A percentile compares a stretch with the other conserved stretches of the same genome.
These are phyloP conservation scores for Botryobasidium botryosum DNA, from an alignment of 768 basidiomycete genomes.

Conservation along the genomic window DNA sequence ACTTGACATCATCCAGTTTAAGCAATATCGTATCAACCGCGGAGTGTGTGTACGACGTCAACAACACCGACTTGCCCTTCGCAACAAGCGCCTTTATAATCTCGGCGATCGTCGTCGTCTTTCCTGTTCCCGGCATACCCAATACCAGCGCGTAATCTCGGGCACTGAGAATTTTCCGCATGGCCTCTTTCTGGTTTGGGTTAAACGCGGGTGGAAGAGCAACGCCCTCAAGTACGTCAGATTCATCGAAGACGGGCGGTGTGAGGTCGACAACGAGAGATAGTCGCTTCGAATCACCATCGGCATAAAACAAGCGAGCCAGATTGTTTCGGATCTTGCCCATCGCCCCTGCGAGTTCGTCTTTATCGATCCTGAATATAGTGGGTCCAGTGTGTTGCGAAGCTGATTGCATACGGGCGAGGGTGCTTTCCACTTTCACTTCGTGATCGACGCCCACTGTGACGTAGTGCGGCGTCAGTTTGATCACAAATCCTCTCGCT, in stretches of 20 bases:
- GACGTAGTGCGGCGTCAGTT: slow-evolving; percentile 44
- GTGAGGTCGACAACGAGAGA: slow-evolving; percentile 69
- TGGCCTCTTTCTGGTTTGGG: slow-evolving; percentile 48
- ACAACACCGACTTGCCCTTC: slow-evolving; percentile 70
- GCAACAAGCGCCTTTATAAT: slow-evolving; percentile 65
- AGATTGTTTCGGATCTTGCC: slow-evolving; percentile 80
- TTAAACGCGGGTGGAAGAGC: slow-evolving; percentile 35
- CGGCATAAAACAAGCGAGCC: slow-evolving; percentile 69
- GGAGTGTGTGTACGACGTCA: slow-evolving; percentile 93
- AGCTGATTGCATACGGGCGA: slow-evolving; percentile 8
- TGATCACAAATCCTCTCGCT: slow-evolving; percentile 65
- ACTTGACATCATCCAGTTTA: slow-evolving; percentile 52
- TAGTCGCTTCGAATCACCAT: slow-evolving; percentile 50
- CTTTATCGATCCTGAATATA: slow-evolving; percentile 81
- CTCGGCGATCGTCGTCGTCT: slow-evolving; percentile 86
- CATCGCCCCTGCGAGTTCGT: slow-evolving; percentile 79
- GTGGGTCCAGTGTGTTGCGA: slow-evolving; percentile 14
- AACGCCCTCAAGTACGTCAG: neutral
- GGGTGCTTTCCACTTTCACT: slow-evolving; percentile 29
- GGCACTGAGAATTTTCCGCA: slow-evolving; percentile 58
- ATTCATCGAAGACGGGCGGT: slow-evolving; percentile 41
- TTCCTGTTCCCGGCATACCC: slow-evolving; percentile 98
- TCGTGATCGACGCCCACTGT: slow-evolving; percentile 72
- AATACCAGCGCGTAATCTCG: slow-evolving; percentile 82
- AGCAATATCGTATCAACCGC: slow-evolving; percentile 94